Evolutionary conservation across 23 red algal genomes (phyloP).

Genomic region (Pyropia yezoensis): DNA sequence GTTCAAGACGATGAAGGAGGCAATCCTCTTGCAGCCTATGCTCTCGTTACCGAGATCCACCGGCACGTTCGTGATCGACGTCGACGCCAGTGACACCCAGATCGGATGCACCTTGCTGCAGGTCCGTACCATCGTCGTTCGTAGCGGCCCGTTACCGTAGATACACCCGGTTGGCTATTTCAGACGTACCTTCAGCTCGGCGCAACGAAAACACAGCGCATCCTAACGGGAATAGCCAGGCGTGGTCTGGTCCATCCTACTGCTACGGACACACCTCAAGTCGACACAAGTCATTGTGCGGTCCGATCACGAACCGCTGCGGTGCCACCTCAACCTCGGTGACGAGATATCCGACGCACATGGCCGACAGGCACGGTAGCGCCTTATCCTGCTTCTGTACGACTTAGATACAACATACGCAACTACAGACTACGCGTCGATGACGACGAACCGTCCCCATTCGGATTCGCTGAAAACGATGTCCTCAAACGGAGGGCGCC

Average conservation of each 20-base stretch:
- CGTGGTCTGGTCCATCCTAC: constrained; percentile 16
- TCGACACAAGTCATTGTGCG: background rate
- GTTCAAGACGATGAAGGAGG: constrained; percentile 3
- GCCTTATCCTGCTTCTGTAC: no score
- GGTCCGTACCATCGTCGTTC: background rate
- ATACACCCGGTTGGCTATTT: constrained; percentile 20
- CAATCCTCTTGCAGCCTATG: background rate
- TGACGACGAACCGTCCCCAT: no score
- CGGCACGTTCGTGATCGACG: constrained; percentile 3
- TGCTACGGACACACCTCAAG: constrained; percentile 3
- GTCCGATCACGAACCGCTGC: constrained; percentile 11
- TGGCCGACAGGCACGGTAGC: no score
- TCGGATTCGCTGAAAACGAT: no score
- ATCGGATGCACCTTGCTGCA: constrained; percentile 18
- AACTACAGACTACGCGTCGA: no score
- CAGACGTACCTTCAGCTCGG: background rate
- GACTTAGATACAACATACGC: no score
- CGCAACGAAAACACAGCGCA: background rate
- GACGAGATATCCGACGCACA: no score
- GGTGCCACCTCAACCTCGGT: constrained; percentile 3
- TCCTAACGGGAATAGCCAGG: constrained; percentile 18
- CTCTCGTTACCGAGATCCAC: constrained; percentile 2
- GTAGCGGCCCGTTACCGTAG: no score
- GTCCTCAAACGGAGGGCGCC: no score
- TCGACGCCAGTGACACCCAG: constrained; percentile 1